These are phyloP conservation scores for Fusarium nematophilum DNA, from an alignment of 2,329 filamentous ascomycete species.

Conservation along the genomic window DNA sequence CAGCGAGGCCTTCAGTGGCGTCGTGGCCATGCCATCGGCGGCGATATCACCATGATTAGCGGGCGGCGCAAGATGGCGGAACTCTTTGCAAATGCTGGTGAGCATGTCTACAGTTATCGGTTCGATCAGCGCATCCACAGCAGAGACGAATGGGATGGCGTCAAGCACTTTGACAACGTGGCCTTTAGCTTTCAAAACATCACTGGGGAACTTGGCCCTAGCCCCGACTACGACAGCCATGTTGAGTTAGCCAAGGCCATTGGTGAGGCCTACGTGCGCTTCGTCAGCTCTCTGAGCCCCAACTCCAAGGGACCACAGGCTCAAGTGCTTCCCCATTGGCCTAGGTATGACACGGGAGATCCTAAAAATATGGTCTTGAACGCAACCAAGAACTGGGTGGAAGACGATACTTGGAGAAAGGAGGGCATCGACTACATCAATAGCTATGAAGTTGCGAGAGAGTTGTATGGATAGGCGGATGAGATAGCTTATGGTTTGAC, in stretches of 20 bases:
- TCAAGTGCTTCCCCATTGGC: conserved; percentile 54
- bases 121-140: conserved; percentile 61
- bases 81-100: conserved; percentile 49
- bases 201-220: conserved; percentile 57
- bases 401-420: conserved; percentile 59
- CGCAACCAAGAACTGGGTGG: conserved; percentile 55
- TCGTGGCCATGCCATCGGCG: conserved; percentile 57
- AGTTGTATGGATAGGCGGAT: conserved; percentile 31
- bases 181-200: conserved; percentile 65
- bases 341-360: conserved; percentile 49
- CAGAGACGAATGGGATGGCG: conserved; percentile 52
- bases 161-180: conserved; percentile 62
- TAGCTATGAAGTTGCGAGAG: conserved; percentile 38
- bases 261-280: conserved; percentile 56
- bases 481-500: too few species aligned
- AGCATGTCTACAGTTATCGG: conserved; percentile 59
- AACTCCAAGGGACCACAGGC: conserved; percentile 45
- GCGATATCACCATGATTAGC: conserved; percentile 61
- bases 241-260: conserved; percentile 49
- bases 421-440: conserved; percentile 54
- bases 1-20: conserved; percentile 56
- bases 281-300: conserved; percentile 56
- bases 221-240: conserved; percentile 55
- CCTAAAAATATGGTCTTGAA: conserved; percentile 61
- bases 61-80: conserved; percentile 59